Base-by-base conservation (phyloP, 805 yeast genomes). In the Pichia heedii region DNA sequence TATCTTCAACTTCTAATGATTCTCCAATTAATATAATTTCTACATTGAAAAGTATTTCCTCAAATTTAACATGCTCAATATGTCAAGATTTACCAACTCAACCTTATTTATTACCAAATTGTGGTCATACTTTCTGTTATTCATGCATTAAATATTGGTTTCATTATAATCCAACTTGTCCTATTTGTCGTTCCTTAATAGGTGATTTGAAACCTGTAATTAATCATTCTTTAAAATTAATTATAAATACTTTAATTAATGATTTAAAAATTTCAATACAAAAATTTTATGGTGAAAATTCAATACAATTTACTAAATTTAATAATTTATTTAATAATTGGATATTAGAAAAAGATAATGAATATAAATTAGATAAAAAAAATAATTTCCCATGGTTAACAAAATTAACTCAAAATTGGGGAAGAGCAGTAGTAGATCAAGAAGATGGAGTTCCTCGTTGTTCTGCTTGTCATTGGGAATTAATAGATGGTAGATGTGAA, bases 51-150 rank as follows among this genome's bases (percentile, higher is more conserved):
- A 40, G 40, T 29, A 3, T 44, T 16, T 16, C 43, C 12, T 33
- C 36, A 18, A 38, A 41, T 10, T 12, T 73, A 33, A 73, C 68
- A 47, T 84, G 93, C 55, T 69, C 81, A 7, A 70, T 84, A 11
- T 84, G 93, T 54, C 78, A 80, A 30, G 90, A 83, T 41, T 61
- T 73, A 40, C 77, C 83, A 82, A 72, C 69, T 49, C 71, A 73
- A 2, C 90, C 93, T 2, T 75, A 78, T 52, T 41, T 54, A 11
- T 65, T 76, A 52, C 66, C 78, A 0, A 58, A 67, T 12, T 84
- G 93, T 63, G 90, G 90, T 2, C 93, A 84, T 56, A 74, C 82
- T 26, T 82, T 77, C 52, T 84, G 90, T 59, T 83, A 83, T 55
- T 73, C 65, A 40, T 76, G 90, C 56, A 56, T 81, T n/a, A 62